Evolutionary conservation across 148 eudicot genomes (phyloP).

Genomic region (Camellia japonica): DNA sequence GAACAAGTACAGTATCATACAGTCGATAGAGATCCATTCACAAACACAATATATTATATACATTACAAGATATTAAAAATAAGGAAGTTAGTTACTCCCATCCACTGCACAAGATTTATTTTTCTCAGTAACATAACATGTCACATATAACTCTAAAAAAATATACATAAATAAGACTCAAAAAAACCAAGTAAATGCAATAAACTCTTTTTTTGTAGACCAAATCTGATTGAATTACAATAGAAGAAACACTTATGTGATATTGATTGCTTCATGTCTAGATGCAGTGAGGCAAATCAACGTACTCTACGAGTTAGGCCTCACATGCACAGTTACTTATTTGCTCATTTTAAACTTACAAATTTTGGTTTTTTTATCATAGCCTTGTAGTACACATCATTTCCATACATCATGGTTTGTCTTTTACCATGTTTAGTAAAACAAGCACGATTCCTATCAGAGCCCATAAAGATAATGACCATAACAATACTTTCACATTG

Average conservation of each 20-base stretch:
- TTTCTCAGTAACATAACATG: background rate
- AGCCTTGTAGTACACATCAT: too few relatives aligned
- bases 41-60: background rate
- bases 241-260: background rate
- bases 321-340: too few relatives aligned
- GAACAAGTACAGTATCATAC: background rate
- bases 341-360: too few relatives aligned
- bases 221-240: background rate
- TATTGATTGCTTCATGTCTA: background rate
- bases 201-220: background rate
- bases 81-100: background rate
- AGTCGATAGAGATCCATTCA: background rate
- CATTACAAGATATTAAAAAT: background rate
- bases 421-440: background rate
- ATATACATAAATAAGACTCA: background rate
- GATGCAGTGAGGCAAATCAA: background rate
- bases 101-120: background rate
- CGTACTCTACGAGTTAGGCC: background rate
- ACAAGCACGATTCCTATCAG: background rate
- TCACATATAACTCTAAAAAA: background rate
- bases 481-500: background rate
- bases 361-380: too few relatives aligned
- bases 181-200: background rate
- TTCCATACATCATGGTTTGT: too few relatives aligned
- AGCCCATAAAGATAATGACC: background rate